Conservation (phyloP, 495 filamentous ascomycete genomes). For the Collariella sp. region DNA sequence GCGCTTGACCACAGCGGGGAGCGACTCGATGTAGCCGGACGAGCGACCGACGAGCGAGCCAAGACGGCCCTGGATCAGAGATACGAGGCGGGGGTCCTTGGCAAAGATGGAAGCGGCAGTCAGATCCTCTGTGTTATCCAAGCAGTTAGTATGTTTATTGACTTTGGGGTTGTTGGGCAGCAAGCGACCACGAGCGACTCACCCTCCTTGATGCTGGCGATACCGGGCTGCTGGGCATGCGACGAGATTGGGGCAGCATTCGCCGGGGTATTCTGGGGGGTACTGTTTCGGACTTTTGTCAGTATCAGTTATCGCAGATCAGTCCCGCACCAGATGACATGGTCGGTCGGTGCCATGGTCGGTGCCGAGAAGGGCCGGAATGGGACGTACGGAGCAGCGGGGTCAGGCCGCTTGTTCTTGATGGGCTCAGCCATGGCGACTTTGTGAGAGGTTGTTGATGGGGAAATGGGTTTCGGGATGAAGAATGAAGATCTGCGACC, state of each 20-base stretch:
- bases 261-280: slow-evolving; percentile 92
- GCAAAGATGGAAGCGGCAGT: slow-evolving; percentile 87
- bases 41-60: slow-evolving; percentile 87
- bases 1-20: slow-evolving; percentile 78
- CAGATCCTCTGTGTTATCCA: slow-evolving; percentile 67
- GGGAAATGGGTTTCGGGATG: slow-evolving; percentile 6
- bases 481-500: not conserved
- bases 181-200: slow-evolving; percentile 26
- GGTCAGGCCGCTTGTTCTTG: slow-evolving; percentile 79
- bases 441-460: slow-evolving; percentile 6
- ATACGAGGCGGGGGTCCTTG: slow-evolving; percentile 82
- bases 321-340: not conserved
- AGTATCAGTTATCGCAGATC: slow-evolving; percentile 22
- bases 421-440: slow-evolving; percentile 77
- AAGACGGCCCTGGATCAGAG: slow-evolving; percentile 95
- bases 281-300: slow-evolving; percentile 45
- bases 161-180: slow-evolving; percentile 18
- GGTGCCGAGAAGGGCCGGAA: not conserved
- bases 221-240: slow-evolving; percentile 88
- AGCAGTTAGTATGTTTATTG: slow-evolving; percentile 1
- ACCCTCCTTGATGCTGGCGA: slow-evolving; percentile 98
- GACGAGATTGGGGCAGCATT: slow-evolving; percentile 95
- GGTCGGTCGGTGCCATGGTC: not conserved
- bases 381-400: slow-evolving; percentile 62
- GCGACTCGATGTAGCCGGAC: slow-evolving; percentile 95